A percentile compares a stretch with the other conserved stretches of the same genome.
These are phyloP conservation scores for Umbelopsis sp. DNA, from an alignment of 371 early-diverging fungal genomes.

Conservation along the genomic window DNA sequence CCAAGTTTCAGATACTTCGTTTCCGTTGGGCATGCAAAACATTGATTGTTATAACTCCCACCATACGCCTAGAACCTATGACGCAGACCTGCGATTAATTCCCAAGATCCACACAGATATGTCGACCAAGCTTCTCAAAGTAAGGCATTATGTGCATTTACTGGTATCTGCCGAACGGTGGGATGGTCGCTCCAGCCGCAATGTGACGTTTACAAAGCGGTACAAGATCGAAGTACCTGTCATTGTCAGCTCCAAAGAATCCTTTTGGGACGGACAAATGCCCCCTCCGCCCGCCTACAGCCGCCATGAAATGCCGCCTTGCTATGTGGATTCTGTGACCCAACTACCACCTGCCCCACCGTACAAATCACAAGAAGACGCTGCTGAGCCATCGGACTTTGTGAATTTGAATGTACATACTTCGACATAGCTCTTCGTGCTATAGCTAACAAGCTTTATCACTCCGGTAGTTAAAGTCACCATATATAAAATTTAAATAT, in stretches of 20 bases:
- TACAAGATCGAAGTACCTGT: slow-evolving; percentile 7
- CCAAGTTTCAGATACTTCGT: slow-evolving; percentile 5
- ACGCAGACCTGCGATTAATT: not conserved
- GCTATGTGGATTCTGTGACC: not conserved
- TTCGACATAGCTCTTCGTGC: no score
- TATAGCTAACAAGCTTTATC: no score
- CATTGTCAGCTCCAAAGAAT: slow-evolving; percentile 16
- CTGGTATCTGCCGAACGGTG: not conserved
- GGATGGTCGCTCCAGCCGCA: not conserved
- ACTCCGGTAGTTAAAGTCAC: no score
- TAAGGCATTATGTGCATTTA: not conserved
- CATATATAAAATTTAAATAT: no score
- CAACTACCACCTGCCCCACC: not conserved
- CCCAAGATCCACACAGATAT: slow-evolving; percentile 16
- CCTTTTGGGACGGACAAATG: not conserved
- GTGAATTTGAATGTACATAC: no score
- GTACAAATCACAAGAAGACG: not conserved
- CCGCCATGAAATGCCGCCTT: not conserved
- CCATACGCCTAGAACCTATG: not conserved
- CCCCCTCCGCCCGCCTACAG: not conserved
- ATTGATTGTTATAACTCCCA: not conserved
- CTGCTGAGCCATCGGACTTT: not conserved
- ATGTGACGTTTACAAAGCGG: not conserved
- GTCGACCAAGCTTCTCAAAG: slow-evolving; percentile 9
- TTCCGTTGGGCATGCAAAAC: slow-evolving; percentile 5